Conservation (phyloP, 2,329 filamentous ascomycete genomes). For the Diplodia mutila region DNA sequence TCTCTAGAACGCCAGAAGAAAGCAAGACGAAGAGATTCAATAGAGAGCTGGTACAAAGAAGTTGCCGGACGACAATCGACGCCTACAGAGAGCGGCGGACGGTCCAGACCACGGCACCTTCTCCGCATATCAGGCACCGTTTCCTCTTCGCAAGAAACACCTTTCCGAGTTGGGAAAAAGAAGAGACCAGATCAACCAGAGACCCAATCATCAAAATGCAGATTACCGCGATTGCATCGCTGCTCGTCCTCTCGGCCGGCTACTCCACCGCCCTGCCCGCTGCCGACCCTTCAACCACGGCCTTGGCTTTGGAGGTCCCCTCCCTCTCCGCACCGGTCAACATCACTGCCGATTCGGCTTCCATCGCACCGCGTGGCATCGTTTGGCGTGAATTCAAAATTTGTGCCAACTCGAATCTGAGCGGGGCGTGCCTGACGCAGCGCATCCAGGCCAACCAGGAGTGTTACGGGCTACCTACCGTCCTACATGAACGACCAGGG, state of each 20-base stretch:
- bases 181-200: neutral
- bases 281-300: neutral
- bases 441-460: neutral
- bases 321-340: neutral
- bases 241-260: neutral
- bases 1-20: too few species aligned
- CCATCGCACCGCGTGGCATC: neutral
- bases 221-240: neutral
- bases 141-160: neutral
- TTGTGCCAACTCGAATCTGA: neutral
- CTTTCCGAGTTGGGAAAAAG: neutral
- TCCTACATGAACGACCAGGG: neutral
- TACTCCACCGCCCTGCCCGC: neutral
- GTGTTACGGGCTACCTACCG: neutral
- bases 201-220: neutral
- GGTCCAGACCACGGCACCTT: neutral
- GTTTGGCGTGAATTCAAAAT: neutral
- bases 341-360: neutral
- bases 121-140: neutral
- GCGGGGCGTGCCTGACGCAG: neutral
- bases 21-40: too few species aligned
- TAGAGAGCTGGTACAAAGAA: neutral
- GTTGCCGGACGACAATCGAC: neutral
- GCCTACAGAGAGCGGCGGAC: too few species aligned
- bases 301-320: neutral